Conservation (phyloP, 352 stramenopile species). For the Peronospora destructor region DNA sequence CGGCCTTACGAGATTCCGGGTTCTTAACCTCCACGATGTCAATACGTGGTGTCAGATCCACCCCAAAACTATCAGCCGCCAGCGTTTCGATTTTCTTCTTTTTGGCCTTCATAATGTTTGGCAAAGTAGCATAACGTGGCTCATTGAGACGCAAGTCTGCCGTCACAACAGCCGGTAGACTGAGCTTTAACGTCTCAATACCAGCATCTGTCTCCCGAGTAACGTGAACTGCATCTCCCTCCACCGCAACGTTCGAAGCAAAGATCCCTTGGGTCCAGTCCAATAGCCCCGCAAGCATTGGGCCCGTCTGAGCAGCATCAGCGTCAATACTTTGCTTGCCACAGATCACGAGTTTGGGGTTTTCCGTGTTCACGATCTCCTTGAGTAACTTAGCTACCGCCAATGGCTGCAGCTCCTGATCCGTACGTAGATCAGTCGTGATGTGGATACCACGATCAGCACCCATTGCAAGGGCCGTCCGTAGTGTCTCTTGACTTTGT, state of each 20-base stretch:
- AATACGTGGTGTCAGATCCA: conserved; percentile 70
- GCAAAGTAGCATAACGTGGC: conserved; percentile 97
- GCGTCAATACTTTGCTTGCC: conserved; percentile 95
- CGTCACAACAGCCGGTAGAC: conserved; percentile 93
- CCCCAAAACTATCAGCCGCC: conserved; percentile 58
- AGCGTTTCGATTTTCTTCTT: conserved; percentile 88
- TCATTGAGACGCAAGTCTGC: conserved; percentile 98
- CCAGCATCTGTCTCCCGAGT: conserved; percentile 94
- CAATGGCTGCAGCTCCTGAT: conserved; percentile 97
- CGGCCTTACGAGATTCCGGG: conserved; percentile 88
- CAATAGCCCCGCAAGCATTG: conserved; percentile 94
- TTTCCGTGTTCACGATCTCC: conserved; percentile 91
- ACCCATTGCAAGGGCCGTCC: conserved; percentile 91
- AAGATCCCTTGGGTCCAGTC: conserved; percentile 97
- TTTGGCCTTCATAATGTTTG: conserved; percentile 99
- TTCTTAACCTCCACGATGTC: conserved; percentile 87
- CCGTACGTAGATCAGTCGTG: conserved; percentile 91
- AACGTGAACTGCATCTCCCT: conserved; percentile 59
- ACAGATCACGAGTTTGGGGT: conserved; percentile 91
- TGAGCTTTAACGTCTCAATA: conserved; percentile 83
- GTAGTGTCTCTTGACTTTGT: conserved; percentile 93
- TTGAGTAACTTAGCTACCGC: conserved; percentile 95
- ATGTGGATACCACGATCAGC: conserved; percentile 96
- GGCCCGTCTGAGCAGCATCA: conserved; percentile 84
- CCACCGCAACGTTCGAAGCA: conserved; percentile 86